phyloP scores from a whole-genome alignment of 2,329 filamentous ascomycete species.

The Cladosporium phlei region DNA sequence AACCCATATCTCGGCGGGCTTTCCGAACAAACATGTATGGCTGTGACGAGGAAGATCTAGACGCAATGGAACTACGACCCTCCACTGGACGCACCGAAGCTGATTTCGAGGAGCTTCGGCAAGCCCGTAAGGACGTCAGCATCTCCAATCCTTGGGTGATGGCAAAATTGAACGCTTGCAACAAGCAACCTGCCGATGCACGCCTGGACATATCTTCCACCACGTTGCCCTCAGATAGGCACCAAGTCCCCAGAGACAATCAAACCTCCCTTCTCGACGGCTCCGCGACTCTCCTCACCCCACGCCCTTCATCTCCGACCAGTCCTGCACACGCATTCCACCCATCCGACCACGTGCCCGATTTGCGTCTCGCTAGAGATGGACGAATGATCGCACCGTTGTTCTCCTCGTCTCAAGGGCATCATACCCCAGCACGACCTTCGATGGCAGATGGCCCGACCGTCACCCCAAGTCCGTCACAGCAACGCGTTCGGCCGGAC shows the following conservation, averaged over 20 bases:
- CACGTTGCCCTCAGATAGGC: too few relatives aligned
- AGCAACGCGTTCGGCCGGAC: not conserved
- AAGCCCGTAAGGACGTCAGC: slow-evolving; percentile 29
- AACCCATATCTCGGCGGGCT: too few relatives aligned
- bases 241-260: too few relatives aligned
- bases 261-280: too few relatives aligned
- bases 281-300: slow-evolving; percentile 28
- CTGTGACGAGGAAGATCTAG: slow-evolving; percentile 33
- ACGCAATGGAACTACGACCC: slow-evolving; percentile 18
- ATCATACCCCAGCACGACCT: not conserved
- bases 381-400: slow-evolving; percentile 19
- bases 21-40: slow-evolving; percentile 34
- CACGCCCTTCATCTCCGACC: slow-evolving; percentile 29
- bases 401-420: not conserved
- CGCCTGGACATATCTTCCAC: too few relatives aligned
- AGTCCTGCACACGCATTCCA: slow-evolving; percentile 16
- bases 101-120: slow-evolving; percentile 31
- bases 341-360: slow-evolving; percentile 21
- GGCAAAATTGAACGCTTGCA: slow-evolving; percentile 41
- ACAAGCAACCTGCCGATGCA: not conserved
- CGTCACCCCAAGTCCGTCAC: slow-evolving; percentile 1
- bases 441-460: not conserved
- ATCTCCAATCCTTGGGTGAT: slow-evolving; percentile 48
- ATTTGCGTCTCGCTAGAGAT: slow-evolving; percentile 20
- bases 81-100: slow-evolving; percentile 16